Evolutionary conservation across 2,329 filamentous ascomycete genomes (phyloP).

Genomic region (Beauveria australis): DNA sequence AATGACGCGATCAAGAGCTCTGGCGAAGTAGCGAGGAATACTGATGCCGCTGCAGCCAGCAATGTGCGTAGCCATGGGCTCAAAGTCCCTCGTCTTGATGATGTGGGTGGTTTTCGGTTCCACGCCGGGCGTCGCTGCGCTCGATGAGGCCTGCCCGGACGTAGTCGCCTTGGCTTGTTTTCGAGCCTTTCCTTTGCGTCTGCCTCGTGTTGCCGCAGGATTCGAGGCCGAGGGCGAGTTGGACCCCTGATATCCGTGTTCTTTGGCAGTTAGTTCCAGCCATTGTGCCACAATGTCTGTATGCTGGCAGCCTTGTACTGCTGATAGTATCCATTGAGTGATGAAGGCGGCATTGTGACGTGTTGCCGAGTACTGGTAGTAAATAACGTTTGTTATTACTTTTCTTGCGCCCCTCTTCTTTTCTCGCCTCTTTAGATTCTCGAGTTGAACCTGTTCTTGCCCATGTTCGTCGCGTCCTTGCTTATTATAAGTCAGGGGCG

Average conservation of each 20-base stretch:
- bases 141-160: not conserved
- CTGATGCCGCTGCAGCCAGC: conserved; percentile 9
- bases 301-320: conserved; percentile 18
- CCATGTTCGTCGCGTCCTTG: too few relatives aligned
- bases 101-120: not conserved
- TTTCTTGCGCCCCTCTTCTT: too few relatives aligned
- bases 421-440: too few relatives aligned
- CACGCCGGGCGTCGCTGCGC: not conserved
- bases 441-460: too few relatives aligned
- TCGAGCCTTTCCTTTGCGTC: conserved; percentile 11
- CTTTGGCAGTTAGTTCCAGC: conserved; percentile 15
- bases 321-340: conserved; percentile 13
- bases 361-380: too few relatives aligned
- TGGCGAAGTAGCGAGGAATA: conserved; percentile 11
- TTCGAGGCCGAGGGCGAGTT: not conserved
- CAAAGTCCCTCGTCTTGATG: conserved; percentile 15
- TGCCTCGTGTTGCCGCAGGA: not conserved
- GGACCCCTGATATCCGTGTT: conserved; percentile 9
- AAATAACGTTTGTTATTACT: too few relatives aligned
- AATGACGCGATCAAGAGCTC: conserved; percentile 15
- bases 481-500: too few relatives aligned
- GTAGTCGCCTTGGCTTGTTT: conserved; percentile 6
- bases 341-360: conserved; percentile 7
- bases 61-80: conserved; percentile 14
- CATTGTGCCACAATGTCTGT: conserved; percentile 16